Evolutionary conservation across 495 filamentous ascomycete species (phyloP).

Genomic region (Neurospora sp.): DNA sequence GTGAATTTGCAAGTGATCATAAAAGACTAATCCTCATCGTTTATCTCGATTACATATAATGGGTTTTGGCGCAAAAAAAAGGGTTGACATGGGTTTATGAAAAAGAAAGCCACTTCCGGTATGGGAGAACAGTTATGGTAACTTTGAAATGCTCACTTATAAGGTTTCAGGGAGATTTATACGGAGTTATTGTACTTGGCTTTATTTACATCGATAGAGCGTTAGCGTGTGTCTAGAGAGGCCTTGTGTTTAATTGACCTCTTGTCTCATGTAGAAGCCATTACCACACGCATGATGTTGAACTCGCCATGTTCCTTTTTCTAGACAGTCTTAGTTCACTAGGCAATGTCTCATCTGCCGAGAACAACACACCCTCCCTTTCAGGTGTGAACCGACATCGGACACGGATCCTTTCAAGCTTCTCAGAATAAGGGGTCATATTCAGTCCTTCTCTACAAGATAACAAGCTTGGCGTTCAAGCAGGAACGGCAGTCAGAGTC

Average conservation of each 20-base stretch:
- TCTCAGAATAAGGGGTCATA: neutral
- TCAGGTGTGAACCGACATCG: neutral
- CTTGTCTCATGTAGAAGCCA: neutral
- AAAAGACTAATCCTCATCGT: neutral
- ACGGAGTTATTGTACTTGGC: neutral
- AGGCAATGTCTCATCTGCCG: neutral
- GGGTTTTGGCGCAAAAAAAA: neutral
- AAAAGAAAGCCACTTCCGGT: neutral
- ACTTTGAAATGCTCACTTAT: neutral
- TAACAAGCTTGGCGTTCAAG: neutral
- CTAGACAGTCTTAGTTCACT: neutral
- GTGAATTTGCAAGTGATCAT: neutral
- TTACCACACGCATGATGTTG: neutral
- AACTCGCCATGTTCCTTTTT: neutral
- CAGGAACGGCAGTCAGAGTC: neutral
- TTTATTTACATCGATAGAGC: neutral
- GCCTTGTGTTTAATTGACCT: neutral
- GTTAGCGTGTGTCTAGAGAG: neutral
- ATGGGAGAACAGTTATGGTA: neutral
- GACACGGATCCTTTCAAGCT: neutral
- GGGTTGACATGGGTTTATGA: neutral
- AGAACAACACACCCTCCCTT: neutral
- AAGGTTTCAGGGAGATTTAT: neutral
- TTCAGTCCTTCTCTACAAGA: neutral
- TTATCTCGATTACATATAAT: neutral